Conservation (phyloP, 2,329 filamentous ascomycete species). For the Cladosporium sp. region DNA sequence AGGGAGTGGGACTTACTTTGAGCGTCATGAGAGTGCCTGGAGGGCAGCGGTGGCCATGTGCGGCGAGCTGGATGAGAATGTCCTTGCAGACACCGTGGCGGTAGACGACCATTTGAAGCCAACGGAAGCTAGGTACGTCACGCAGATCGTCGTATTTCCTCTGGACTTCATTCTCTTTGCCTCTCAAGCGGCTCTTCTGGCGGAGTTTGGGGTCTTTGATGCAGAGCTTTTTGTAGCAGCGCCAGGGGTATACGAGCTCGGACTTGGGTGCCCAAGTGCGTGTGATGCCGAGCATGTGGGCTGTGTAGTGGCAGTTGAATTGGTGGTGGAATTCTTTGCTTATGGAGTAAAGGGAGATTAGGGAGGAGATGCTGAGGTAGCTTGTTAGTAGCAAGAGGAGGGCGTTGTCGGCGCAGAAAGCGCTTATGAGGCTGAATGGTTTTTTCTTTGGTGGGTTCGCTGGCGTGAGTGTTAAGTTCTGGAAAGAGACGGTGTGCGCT, state of each 20-base stretch:
- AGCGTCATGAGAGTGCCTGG: slow-evolving; percentile 22
- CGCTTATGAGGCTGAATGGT: slow-evolving; percentile 31
- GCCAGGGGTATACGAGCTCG: slow-evolving; percentile 55
- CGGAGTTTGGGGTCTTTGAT: slow-evolving; percentile 52
- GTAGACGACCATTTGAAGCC: slow-evolving; percentile 61
- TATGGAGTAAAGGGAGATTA: slow-evolving; percentile 61
- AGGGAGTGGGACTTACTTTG: slow-evolving; percentile 11
- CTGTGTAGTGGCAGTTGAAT: slow-evolving; percentile 55
- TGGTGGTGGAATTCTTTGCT: slow-evolving; percentile 59
- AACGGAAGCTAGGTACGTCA: slow-evolving; percentile 59
- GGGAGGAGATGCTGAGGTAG: slow-evolving; percentile 50
- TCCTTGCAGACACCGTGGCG: slow-evolving; percentile 55
- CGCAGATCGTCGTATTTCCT: slow-evolving; percentile 34
- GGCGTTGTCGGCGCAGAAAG: slow-evolving; percentile 38
- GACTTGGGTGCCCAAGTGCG: slow-evolving; percentile 51
- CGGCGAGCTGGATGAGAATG: slow-evolving; percentile 58
- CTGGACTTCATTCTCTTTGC: slow-evolving; percentile 5
- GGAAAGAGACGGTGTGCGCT: slow-evolving; percentile 6
- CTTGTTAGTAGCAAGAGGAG: slow-evolving; percentile 53
- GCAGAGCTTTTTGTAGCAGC: slow-evolving; percentile 53
- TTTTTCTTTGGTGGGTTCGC: not conserved
- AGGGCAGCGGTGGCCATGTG: slow-evolving; percentile 48
- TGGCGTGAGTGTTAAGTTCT: too few relatives aligned
- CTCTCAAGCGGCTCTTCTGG: slow-evolving; percentile 20
- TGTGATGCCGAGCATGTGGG: slow-evolving; percentile 55